Base-by-base conservation (phyloP, 371 early-diverging fungal species). In the Chytridiales sp. region DNA sequence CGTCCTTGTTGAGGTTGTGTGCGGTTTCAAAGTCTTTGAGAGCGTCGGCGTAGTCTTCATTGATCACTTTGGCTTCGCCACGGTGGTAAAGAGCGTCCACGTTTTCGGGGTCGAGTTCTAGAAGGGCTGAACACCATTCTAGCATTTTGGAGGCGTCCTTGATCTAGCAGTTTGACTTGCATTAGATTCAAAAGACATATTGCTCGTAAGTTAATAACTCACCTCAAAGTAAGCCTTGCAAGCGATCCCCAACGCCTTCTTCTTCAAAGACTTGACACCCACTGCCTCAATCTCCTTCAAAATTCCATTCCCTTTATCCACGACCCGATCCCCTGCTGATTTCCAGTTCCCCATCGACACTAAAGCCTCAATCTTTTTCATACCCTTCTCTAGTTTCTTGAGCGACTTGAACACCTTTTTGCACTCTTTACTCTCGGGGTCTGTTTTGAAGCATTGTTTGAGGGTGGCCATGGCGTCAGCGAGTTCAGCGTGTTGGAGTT, bases 401-500 rank as follows among this genome's bases (percentile, higher is more conserved):
- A 94, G 64, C 46, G 76, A 70, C 19, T 81, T 68, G 72, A 90
- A 92, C 1, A 86, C 61, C 3, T 68, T 69, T 71, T 91, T 92
- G 76, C 95, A 97, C 44, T 74, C 55, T 69, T 88, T 88, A 68
- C 93, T 83, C 47, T 97, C 97, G 0, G 94, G 95, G 64, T 97
- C 97, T 21, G 84, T 85, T 36, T 86, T 84, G 11, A 95, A 73
- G 64, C 95, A 95, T 53, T 88, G 88, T 56, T 93, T 92, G 42
- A 89, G 76, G 60, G 83, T 77, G 0, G 79, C 65, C 36, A 92
- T 43, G 3, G 93, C 89, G 22, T 83, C 79, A 44, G 82, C 77
- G 0, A 84, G 76, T 73, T 89, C 87, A 47, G 89, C 35, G 77
- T 84, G 54, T 77, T 84, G 43, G 77, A 93, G 66, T 17, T 89